Evolutionary conservation across 306 rosid genomes (phyloP).

Genomic region (Prunus kanzakura): DNA sequence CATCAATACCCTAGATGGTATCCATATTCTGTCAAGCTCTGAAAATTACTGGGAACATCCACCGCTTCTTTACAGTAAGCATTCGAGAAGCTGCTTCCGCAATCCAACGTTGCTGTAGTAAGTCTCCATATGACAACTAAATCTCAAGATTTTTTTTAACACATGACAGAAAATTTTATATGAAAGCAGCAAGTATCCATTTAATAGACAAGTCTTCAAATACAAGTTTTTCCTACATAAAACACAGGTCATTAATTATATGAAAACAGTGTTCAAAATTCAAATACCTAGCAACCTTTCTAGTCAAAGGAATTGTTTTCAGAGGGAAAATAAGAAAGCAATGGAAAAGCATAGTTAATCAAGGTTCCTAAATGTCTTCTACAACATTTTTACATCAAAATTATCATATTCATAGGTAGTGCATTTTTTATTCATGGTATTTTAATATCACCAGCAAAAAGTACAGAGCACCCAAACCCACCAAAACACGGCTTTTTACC

Average conservation of each 20-base stretch:
- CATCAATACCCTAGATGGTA: slow-evolving; percentile 80
- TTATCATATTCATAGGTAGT: not conserved
- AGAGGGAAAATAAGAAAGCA: too few species aligned
- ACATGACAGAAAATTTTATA: too few species aligned
- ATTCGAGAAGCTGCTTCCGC: slow-evolving; percentile 67
- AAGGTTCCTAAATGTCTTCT: not conserved
- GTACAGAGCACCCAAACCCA: too few species aligned
- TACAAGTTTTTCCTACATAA: not conserved
- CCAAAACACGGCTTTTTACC: too few species aligned
- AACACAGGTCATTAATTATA: not conserved
- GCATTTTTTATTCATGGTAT: not conserved
- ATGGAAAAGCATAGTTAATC: too few species aligned
- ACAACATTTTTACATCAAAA: not conserved
- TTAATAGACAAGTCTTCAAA: not conserved
- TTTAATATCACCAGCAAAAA: not conserved
- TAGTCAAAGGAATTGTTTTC: not conserved
- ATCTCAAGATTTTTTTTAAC: not conserved
- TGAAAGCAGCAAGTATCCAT: not conserved
- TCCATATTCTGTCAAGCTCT: slow-evolving; percentile 85
- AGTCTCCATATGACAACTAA: slow-evolving; percentile 45
- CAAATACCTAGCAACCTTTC: not conserved
- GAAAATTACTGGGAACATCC: slow-evolving; percentile 64
- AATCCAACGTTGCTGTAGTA: slow-evolving; percentile 64
- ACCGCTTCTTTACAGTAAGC: slow-evolving; percentile 77
- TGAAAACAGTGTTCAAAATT: not conserved